phyloP scores from a whole-genome alignment of 2,329 filamentous ascomycete genomes.

The Cryphonectria naterciae region DNA sequence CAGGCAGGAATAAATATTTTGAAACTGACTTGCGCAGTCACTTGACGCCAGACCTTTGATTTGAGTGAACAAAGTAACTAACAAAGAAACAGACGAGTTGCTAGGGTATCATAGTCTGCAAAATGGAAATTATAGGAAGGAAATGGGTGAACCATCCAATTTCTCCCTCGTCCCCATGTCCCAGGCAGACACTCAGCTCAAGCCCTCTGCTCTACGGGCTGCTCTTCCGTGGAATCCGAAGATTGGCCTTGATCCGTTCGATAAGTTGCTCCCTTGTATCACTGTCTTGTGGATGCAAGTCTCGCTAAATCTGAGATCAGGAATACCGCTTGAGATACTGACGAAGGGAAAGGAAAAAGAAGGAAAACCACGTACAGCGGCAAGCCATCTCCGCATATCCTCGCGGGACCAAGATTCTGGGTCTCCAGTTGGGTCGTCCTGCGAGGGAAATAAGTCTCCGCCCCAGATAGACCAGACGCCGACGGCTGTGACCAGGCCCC shows the following conservation, averaged over 20 bases:
- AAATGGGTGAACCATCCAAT: not conserved
- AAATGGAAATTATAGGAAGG: not conserved
- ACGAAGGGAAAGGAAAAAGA: not conserved
- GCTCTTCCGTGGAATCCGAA: constrained; percentile 43
- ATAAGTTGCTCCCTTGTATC: constrained; percentile 52
- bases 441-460: constrained; percentile 77
- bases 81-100: not conserved
- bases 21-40: not conserved
- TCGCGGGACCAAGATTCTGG: constrained; percentile 73
- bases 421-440: constrained; percentile 77
- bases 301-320: constrained; percentile 42
- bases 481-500: constrained; percentile 78
- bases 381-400: constrained; percentile 81
- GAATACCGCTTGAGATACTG: not conserved
- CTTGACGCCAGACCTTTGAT: not conserved
- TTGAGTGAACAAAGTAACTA: not conserved
- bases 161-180: not conserved
- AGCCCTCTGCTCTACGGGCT: not conserved
- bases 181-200: not conserved
- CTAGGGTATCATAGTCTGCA: constrained; percentile 11
- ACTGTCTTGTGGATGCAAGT: constrained; percentile 48
- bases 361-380: constrained; percentile 62
- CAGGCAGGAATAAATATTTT: no score
- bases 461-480: constrained; percentile 87
- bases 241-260: constrained; percentile 51